Evolutionary conservation across 2,329 filamentous ascomycete species (phyloP).

Genomic region (Beauveria asiatica): DNA sequence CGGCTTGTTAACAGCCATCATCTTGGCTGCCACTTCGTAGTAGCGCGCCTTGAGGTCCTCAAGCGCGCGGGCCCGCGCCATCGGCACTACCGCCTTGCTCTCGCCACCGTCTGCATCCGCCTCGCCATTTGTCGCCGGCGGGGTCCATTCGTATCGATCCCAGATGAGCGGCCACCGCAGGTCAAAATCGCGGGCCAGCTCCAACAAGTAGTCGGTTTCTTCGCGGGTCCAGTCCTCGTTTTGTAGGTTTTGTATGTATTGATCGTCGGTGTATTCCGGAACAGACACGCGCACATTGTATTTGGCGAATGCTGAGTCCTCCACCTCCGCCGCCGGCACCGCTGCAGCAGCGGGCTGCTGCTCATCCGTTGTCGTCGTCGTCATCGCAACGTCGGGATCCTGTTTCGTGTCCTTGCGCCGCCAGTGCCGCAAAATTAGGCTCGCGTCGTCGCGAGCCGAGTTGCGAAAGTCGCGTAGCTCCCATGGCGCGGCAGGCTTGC

Average conservation of each 20-base stretch:
- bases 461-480: constrained; percentile 66
- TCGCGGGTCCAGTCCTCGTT: constrained; percentile 78
- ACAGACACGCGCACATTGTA: constrained; percentile 77
- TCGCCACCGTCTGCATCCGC: constrained; percentile 37
- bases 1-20: constrained; percentile 73
- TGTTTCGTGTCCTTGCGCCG: constrained; percentile 50
- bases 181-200: constrained; percentile 67
- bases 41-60: constrained; percentile 90
- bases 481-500: constrained; percentile 54
- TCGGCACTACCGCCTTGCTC: constrained; percentile 45
- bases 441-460: constrained; percentile 61
- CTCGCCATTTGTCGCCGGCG: constrained; percentile 36
- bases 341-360: constrained; percentile 19
- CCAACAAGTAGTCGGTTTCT: constrained; percentile 87
- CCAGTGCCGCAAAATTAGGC: constrained; percentile 71
- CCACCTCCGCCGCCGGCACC: constrained; percentile 24
- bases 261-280: constrained; percentile 76
- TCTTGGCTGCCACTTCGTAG: constrained; percentile 75
- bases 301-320: constrained; percentile 67
- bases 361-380: constrained; percentile 16
- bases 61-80: constrained; percentile 55
- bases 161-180: constrained; percentile 85
- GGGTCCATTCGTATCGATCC: constrained; percentile 78
- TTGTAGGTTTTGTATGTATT: constrained; percentile 69
- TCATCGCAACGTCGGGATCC: constrained; percentile 21